phyloP scores from a whole-genome alignment of 345 rosid species.

The Citrus australasica region DNA sequence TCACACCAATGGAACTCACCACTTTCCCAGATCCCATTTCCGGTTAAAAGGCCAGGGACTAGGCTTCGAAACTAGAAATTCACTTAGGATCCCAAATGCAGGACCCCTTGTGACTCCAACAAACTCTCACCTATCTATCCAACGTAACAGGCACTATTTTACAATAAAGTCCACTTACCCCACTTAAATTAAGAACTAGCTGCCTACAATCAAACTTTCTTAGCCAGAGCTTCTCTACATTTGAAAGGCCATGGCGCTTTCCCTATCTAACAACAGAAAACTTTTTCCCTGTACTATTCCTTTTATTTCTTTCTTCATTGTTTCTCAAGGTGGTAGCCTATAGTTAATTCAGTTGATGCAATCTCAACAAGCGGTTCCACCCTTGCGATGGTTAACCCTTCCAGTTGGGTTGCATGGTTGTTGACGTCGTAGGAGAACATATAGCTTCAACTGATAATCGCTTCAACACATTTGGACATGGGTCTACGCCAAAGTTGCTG shows the following conservation, averaged over 20 bases:
- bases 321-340: constrained; percentile 28
- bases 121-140: constrained; percentile 36
- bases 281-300: constrained; percentile 7
- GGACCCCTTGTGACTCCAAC: constrained; percentile 37
- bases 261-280: constrained; percentile 10
- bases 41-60: constrained; percentile 39
- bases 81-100: constrained; percentile 27
- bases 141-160: constrained; percentile 17
- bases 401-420: constrained; percentile 28
- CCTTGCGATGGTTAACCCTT: constrained; percentile 33
- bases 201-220: constrained; percentile 20
- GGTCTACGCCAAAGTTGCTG: constrained; percentile 77
- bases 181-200: constrained; percentile 25
- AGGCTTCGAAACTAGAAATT: constrained; percentile 16
- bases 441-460: constrained; percentile 77
- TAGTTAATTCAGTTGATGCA: constrained; percentile 34
- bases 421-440: constrained; percentile 50
- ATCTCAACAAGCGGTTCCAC: constrained; percentile 13
- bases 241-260: constrained; percentile 13
- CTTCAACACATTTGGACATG: constrained; percentile 83
- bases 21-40: constrained; percentile 27
- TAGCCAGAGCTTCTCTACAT: constrained; percentile 26
- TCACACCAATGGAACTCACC: constrained; percentile 27
- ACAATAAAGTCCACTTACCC: constrained; percentile 6
- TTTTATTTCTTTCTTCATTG: constrained; percentile 19